Evolutionary conservation across 1,284 basidiomycete species (phyloP), one percentile per base, ranked within the genome.

Genomic region (Ganoderma lucidum): DNA sequence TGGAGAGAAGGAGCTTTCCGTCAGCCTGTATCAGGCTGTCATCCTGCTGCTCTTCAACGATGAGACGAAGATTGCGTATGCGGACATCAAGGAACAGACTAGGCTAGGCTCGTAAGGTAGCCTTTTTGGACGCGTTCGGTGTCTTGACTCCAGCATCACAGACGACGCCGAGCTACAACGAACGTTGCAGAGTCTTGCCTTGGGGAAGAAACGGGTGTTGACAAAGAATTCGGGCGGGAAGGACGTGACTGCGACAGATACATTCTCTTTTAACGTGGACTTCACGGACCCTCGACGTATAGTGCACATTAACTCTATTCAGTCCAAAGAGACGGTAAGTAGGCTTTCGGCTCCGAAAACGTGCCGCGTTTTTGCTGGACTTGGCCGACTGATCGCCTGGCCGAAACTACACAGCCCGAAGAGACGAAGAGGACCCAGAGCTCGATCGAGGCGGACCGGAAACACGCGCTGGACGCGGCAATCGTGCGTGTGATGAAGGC

Each of bases 401-500:
- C 1, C 48, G 51, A 14, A 19, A 19, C 6, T 17, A 9, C 65
- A 1, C 71, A 96, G 94, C 87, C 89, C 42, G 96, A 98, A 78
- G 97, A 99, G 82, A 90, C 93, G 35, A 88, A 89, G 73, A 88
- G 90, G 72, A 97, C 96, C 9, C 94, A 96, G 76, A 87, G 87
- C 19, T 88, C 92, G 53, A 96, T 99, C 55, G 92, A 97, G 70
- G 88, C 92, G 45, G 96, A 98, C 80, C 90, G 97, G 69, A 92
- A 93, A 70, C 88, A 93, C 71, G 90, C 93, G 64, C 84, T 99
- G 35, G 96, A 99, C 75, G 96, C 96, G 0, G 96, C 96, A 6
- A 97, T 98, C 73, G 96, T 98, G 45, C 90, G 96, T 2, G 91
- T 97, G 77, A 97, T 98, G 96, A 98, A 98, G 80, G 91, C 90